Percentiles rank a stretch among this genome's conserved stretches.
Conservation (phyloP, 257 asterid species). For the Nicotiana benthamiana region DNA sequence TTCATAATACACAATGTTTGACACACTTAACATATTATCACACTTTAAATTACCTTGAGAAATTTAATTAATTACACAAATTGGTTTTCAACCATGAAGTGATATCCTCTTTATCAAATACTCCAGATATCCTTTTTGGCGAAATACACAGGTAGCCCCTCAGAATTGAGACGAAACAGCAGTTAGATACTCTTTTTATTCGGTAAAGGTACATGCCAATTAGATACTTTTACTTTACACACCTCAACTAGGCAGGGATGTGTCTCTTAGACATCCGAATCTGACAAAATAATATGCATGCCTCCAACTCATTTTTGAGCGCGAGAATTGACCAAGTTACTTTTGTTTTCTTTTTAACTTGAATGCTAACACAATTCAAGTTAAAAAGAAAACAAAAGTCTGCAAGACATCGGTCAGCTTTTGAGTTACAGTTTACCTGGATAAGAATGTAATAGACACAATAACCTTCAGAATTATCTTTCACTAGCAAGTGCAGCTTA, state of each 20-base stretch:
- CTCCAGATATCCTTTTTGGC: neutral
- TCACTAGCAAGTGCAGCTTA: neutral
- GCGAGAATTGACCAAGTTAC: no score
- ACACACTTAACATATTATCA: neutral
- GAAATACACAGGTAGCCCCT: no score
- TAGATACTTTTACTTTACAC: no score
- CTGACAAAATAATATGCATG: no score
- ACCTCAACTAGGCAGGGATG: no score
- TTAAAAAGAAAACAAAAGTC: neutral
- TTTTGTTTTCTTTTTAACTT: no score
- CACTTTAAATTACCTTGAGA: neutral
- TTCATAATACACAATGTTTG: neutral
- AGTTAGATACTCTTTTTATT: no score
- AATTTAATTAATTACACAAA: neutral
- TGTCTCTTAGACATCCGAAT: no score
- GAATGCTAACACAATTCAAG: no score
- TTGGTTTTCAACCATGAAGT: neutral
- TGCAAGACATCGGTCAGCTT: neutral
- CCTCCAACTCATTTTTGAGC: no score
- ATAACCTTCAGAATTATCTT: neutral
- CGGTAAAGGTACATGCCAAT: no score
- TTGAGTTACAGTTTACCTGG: neutral
- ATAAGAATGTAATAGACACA: neutral
- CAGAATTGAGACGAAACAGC: no score
- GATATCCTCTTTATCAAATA: neutral